Evolutionary conservation across 345 rosid species (phyloP).

Genomic region (Conringia planisiliqua): DNA sequence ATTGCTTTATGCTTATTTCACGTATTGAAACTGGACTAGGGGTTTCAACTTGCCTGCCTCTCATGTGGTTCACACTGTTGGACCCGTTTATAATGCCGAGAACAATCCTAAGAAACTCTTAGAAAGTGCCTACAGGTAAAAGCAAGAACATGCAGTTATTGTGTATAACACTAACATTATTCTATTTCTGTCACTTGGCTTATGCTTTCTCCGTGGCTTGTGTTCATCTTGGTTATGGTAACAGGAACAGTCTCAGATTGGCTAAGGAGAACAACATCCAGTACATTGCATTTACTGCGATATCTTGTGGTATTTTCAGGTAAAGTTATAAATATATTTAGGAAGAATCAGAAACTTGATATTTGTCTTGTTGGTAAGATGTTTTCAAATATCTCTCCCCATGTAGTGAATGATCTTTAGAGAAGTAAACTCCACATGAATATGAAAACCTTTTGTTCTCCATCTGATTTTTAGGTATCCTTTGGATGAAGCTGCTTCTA

Average conservation of each 20-base stretch:
- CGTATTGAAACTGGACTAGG: slow-evolving; percentile 34
- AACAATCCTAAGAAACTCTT: slow-evolving; percentile 52
- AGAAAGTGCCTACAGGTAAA: slow-evolving; percentile 59
- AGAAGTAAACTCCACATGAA: not conserved
- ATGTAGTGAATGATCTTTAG: not conserved
- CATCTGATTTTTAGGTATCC: slow-evolving; percentile 56
- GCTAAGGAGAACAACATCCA: slow-evolving; percentile 62
- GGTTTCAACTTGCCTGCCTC: slow-evolving; percentile 75
- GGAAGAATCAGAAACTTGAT: not conserved
- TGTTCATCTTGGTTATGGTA: not conserved
- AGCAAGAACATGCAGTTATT: slow-evolving; percentile 1
- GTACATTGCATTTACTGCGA: slow-evolving; percentile 77
- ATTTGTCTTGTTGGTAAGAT: not conserved
- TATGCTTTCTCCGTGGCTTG: slow-evolving; percentile 2
- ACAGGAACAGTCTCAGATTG: slow-evolving; percentile 63
- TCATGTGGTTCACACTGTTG: slow-evolving; percentile 78
- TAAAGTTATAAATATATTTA: slow-evolving; percentile 24
- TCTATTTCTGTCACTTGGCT: not conserved
- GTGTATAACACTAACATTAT: not conserved
- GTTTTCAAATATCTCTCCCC: not conserved
- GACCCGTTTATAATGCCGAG: slow-evolving; percentile 58
- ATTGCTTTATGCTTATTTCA: not conserved
- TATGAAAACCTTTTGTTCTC: not conserved
- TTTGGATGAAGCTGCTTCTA: slow-evolving; percentile 67
- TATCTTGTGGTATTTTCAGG: slow-evolving; percentile 76